These are phyloP conservation scores for Fusarium foetens DNA, from an alignment of 2,329 filamentous ascomycete species.

Conservation along the genomic window DNA sequence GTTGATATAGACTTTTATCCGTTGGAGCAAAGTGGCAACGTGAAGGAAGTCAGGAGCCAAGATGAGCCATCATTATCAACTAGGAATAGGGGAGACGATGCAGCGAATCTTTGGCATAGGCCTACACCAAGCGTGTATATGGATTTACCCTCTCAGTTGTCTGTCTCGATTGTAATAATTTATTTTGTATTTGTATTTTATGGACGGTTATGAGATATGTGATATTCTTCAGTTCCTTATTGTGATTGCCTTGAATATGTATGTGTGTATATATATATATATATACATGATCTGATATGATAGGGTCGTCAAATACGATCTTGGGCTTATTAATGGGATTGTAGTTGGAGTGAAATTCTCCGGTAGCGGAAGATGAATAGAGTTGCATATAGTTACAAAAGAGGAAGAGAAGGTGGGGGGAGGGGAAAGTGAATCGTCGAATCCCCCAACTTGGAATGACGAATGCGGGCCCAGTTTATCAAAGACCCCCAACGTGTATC, in stretches of 20 bases:
- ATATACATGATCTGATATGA: not conserved
- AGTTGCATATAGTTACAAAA: constrained; percentile 2
- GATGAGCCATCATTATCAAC: constrained; percentile 4
- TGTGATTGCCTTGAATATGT: not conserved
- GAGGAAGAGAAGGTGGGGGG: constrained; percentile 28
- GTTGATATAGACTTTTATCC: constrained; percentile 1
- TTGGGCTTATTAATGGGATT: not conserved
- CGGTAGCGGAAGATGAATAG: constrained; percentile 10
- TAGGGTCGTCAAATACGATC: not conserved
- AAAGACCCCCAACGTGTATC: constrained; percentile 13
- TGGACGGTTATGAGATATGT: not conserved
- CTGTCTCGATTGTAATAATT: constrained; percentile 44
- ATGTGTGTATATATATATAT: not conserved
- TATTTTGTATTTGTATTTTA: constrained; percentile 37
- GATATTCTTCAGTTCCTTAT: not conserved
- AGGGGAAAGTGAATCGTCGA: constrained; percentile 13
- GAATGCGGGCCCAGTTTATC: constrained; percentile 38
- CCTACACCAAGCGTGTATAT: constrained; percentile 34
- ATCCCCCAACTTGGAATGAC: constrained; percentile 39
- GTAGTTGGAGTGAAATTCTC: not conserved
- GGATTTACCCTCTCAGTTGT: constrained; percentile 40
- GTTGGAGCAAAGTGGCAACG: constrained; percentile 25
- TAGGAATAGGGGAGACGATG: constrained; percentile 12
- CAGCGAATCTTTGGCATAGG: constrained; percentile 24
- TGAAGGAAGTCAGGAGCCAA: constrained; percentile 7